Conservation (phyloP, 2,329 filamentous ascomycete species). For the Talaromyces sp. region DNA sequence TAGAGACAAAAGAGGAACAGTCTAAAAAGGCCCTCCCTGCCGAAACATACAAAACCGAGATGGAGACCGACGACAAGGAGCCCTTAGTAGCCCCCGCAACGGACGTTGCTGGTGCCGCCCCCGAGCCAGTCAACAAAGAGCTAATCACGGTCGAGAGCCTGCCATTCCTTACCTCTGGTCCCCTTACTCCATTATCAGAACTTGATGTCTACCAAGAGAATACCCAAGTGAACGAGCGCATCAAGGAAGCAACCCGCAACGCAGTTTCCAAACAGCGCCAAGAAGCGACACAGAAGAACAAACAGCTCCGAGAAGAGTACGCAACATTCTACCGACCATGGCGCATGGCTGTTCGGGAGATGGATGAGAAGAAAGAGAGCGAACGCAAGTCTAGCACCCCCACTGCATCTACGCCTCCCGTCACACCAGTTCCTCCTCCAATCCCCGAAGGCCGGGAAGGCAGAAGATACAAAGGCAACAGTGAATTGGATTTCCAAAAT, state of each 20-base stretch:
- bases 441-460: conserved; percentile 26
- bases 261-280: conserved; percentile 36
- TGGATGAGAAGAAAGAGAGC: conserved; percentile 38
- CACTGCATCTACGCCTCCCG: conserved; percentile 28
- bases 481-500: conserved; percentile 45
- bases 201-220: conserved; percentile 42
- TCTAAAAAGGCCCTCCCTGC: conserved; percentile 1
- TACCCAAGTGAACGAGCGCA: conserved; percentile 26
- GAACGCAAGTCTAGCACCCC: conserved; percentile 31
- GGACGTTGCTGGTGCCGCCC: conserved; percentile 5
- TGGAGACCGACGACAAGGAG: conserved; percentile 17
- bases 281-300: conserved; percentile 34
- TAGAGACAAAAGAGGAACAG: conserved; percentile 17
- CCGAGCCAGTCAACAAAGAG: conserved; percentile 14
- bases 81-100: conserved; percentile 8
- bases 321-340: conserved; percentile 39
- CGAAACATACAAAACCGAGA: conserved; percentile 15
- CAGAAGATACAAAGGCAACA: conserved; percentile 43
- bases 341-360: conserved; percentile 37
- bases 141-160: conserved; percentile 37
- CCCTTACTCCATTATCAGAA: conserved; percentile 40
- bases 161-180: conserved; percentile 40
- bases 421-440: conserved; percentile 25
- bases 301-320: conserved; percentile 35
- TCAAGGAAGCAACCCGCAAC: conserved; percentile 33